Percentiles rank a stretch among this genome's conserved stretches.
Conservation (phyloP, 169 alveolate genomes). For the Amoebophrya sp. region DNA sequence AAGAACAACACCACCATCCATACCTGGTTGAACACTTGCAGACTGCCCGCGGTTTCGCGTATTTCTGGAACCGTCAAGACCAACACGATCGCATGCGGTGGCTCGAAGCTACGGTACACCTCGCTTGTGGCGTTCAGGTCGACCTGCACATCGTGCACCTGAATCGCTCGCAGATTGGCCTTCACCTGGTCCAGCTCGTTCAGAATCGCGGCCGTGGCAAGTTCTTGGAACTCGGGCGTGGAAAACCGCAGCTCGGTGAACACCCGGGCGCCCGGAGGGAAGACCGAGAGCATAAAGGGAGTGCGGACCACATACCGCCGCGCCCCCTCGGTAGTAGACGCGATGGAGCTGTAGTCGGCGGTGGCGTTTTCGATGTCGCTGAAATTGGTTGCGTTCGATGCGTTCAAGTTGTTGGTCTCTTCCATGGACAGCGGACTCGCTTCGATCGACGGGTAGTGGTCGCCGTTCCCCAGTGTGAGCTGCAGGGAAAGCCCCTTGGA, state of each 20-base stretch:
- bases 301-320: not conserved
- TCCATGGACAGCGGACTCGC: not conserved
- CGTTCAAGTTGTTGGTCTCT: not conserved
- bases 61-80: not conserved
- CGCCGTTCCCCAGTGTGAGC: not conserved
- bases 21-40: no score
- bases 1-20: no score
- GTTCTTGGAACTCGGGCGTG: not conserved
- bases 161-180: not conserved
- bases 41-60: not conserved
- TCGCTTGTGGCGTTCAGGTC: not conserved
- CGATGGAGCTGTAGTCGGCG: not conserved
- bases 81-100: not conserved
- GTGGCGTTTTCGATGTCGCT: not conserved
- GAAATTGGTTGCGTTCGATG: no score
- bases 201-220: not conserved
- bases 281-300: not conserved
- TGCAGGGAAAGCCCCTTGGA: not conserved
- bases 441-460: not conserved
- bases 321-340: not conserved
- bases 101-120: not conserved
- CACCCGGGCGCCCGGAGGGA: not conserved
- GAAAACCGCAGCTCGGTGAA: not conserved
- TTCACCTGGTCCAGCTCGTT: not conserved
- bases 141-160: not conserved